A percentile compares a stretch with the other conserved stretches of the same genome.
Evolutionary conservation across 345 rosid genomes (phyloP).

Genomic region (Lepidium didymum): DNA sequence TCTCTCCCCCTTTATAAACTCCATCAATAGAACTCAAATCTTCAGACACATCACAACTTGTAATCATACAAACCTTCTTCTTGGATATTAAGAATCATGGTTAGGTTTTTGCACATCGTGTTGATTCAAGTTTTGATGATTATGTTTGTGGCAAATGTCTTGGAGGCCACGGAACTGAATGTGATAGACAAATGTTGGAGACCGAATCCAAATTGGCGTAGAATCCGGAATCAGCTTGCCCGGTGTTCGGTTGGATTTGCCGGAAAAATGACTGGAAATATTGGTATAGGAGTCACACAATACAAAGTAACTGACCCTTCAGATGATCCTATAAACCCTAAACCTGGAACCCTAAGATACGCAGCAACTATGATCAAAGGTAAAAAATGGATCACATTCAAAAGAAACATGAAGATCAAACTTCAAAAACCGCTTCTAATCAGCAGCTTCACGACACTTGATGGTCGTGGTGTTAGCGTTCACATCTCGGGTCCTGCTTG

Average conservation of each 20-base stretch:
- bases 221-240: conserved; percentile 42
- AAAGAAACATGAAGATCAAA: conserved; percentile 48
- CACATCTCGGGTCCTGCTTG: conserved; percentile 56
- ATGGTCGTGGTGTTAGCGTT: conserved; percentile 53
- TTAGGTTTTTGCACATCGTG: background rate
- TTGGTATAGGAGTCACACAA: conserved; percentile 35
- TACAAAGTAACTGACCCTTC: conserved; percentile 61
- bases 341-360: conserved; percentile 54
- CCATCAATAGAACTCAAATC: background rate
- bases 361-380: conserved; percentile 52
- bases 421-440: conserved; percentile 53
- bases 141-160: conserved; percentile 14
- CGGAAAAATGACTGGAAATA: conserved; percentile 57
- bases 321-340: conserved; percentile 61
- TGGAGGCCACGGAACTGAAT: conserved; percentile 35
- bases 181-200: conserved; percentile 74
- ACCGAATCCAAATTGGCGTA: conserved; percentile 41
- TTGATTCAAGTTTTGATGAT: conserved; percentile 7
- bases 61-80: background rate
- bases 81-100: conserved; percentile 21
- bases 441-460: conserved; percentile 67
- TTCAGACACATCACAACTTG: conserved; percentile 8
- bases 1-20: conserved; percentile 5
- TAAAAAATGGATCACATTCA: conserved; percentile 65
- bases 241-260: conserved; percentile 57